Evolutionary conservation across 192 early-diverging fungal species (phyloP).

Genomic region (Coemansia sp.): DNA sequence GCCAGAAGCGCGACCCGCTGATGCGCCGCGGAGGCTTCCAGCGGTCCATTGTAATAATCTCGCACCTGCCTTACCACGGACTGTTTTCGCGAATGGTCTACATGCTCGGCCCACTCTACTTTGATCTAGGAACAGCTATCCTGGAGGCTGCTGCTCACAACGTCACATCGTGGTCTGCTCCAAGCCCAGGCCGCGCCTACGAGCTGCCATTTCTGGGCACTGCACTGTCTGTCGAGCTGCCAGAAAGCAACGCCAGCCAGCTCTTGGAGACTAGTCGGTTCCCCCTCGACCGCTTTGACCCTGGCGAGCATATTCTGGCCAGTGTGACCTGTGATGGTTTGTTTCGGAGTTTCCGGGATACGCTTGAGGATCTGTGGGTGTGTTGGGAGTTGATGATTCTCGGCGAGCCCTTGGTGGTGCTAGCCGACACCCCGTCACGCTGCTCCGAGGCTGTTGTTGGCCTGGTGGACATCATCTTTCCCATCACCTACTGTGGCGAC

Average conservation of each 20-base stretch:
- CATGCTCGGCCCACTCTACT: constrained; percentile 75
- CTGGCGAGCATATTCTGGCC: constrained; percentile 70
- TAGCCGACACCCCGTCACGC: constrained; percentile 82
- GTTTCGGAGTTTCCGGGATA: constrained; percentile 75
- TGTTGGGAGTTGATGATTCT: constrained; percentile 95
- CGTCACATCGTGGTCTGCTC: constrained; percentile 67
- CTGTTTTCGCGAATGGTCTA: constrained; percentile 74
- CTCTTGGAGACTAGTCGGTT: constrained; percentile 71
- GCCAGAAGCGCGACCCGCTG: constrained; percentile 81
- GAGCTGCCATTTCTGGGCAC: constrained; percentile 73
- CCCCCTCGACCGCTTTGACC: constrained; percentile 63
- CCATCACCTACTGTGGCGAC: constrained; percentile 95
- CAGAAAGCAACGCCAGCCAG: constrained; percentile 64
- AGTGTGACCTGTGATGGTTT: constrained; percentile 65
- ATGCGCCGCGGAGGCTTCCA: constrained; percentile 91
- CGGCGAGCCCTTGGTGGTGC: constrained; percentile 85
- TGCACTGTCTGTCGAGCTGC: constrained; percentile 67
- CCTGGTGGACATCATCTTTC: constrained; percentile 89
- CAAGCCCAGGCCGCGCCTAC: constrained; percentile 58
- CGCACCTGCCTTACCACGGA: constrained; percentile 86
- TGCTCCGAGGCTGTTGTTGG: constrained; percentile 81
- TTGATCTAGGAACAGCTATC: constrained; percentile 75
- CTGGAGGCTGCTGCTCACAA: constrained; percentile 78
- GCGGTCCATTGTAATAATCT: constrained; percentile 84
- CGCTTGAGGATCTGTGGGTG: constrained; percentile 80